Evolutionary conservation across 805 yeast genomes (phyloP), one percentile per base, ranked within the genome.

Genomic region (Lachancea sp.): DNA sequence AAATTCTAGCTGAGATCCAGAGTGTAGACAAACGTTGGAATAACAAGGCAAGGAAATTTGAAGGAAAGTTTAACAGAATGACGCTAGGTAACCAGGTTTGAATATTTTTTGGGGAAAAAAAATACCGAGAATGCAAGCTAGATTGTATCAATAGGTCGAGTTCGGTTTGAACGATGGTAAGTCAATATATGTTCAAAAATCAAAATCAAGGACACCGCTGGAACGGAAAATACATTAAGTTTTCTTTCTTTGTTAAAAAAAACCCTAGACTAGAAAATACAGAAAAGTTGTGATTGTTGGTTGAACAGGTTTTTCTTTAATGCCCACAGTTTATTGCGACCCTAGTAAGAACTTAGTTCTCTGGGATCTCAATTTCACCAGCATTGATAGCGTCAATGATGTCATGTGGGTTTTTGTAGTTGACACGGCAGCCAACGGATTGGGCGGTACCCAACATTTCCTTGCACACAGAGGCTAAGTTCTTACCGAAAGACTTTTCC

Each of bases 391-490:
- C 96, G 62, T 89, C 98, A 67, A 92, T 90, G 77, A 90, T 83
- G 74, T 85, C 97, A 71, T 92, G 97, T 61, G 98, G 96, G 82
- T 90, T 90, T 82, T 92, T 90, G 77, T 89, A 94, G 74, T 88
- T 90, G 69, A 92, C 97, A 77, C 97, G 89, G 78, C 96, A 89
- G 66, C 98, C 98, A 67, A 92, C 94, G 55, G 97, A 89, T 78
- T 90, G 97, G 64, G 97, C 97, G 72, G 98, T 92, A 74, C 98
- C 98, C 70, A 92, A 83, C 68, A 92, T 85, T 80, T 92, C 98
- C 82, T 92, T 92, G 65, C 96, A 77, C 61, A 92, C 96, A 50
- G 97, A 92, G 56, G 94, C 87, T 70, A 92, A 83, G 74, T 65
- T 85, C 85, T 88, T 90, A 78, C 98, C 96, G 72, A 92, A 87